phyloP scores from a whole-genome alignment of 2,329 filamentous ascomycete genomes.

The Parascedosporium putredinis region DNA sequence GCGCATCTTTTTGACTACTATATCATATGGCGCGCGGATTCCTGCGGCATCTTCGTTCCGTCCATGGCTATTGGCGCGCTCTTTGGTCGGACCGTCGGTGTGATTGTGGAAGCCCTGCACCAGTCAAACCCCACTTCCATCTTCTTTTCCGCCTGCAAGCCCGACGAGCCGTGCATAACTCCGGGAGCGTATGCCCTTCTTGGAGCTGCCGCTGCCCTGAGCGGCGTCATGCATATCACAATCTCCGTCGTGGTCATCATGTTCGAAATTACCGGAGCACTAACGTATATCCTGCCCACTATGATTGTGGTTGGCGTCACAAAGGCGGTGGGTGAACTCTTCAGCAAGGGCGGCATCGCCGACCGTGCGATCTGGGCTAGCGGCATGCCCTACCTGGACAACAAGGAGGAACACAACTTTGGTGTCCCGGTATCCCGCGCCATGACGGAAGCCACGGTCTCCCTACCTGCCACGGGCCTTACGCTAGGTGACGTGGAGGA shows the following conservation, averaged over 20 bases:
- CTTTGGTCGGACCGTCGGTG: constrained; percentile 89
- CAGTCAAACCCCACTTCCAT: constrained; percentile 70
- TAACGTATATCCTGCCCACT: constrained; percentile 93
- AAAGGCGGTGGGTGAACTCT: constrained; percentile 81
- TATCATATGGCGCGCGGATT: constrained; percentile 96
- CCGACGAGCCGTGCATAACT: constrained; percentile 91
- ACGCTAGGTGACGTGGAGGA: constrained; percentile 67
- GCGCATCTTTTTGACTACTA: constrained; percentile 75
- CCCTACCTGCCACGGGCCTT: constrained; percentile 64
- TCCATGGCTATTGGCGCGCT: constrained; percentile 96
- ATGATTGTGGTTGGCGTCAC: constrained; percentile 99
- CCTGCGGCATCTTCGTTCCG: constrained; percentile 93
- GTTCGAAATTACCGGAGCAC: constrained; percentile 95
- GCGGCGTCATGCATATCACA: constrained; percentile 96
- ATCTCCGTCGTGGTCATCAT: constrained; percentile 97
- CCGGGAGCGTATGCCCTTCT: constrained; percentile 95
- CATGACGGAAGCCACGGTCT: constrained; percentile 70
- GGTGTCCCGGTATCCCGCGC: constrained; percentile 85
- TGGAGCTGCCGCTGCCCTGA: constrained; percentile 81
- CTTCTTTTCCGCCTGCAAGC: constrained; percentile 82
- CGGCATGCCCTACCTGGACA: constrained; percentile 92
- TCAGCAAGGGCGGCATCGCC: constrained; percentile 93
- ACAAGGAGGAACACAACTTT: constrained; percentile 95
- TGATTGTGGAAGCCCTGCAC: constrained; percentile 81
- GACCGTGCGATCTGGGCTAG: constrained; percentile 99